phyloP scores from a whole-genome alignment of 2,329 filamentous ascomycete species.

The Phialemonium atrogriseum region DNA sequence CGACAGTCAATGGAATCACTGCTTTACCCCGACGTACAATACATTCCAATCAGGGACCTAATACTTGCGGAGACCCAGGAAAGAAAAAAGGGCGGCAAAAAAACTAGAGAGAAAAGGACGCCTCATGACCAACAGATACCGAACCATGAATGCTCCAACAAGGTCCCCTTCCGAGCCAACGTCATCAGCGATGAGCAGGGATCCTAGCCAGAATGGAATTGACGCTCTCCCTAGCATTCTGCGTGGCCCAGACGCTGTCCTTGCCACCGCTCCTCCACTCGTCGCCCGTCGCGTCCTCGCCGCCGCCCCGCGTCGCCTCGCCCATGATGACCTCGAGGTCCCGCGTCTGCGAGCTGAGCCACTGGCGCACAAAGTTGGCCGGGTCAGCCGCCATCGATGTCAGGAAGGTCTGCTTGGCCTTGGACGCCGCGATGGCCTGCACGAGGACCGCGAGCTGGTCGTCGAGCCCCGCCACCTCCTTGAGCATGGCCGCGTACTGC shows the following conservation, averaged over 20 bases:
- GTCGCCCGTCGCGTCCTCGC: constrained; percentile 46
- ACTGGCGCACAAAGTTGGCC: constrained; percentile 73
- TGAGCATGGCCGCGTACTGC: constrained; percentile 62
- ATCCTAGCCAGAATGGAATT: constrained; percentile 51
- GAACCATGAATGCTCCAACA: no score
- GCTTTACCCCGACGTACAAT: no score
- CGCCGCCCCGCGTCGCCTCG: constrained; percentile 60
- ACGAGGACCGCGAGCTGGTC: constrained; percentile 78
- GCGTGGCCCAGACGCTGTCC: constrained; percentile 47
- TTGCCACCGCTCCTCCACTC: constrained; percentile 60
- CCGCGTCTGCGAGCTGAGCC: constrained; percentile 84
- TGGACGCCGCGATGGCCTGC: constrained; percentile 74
- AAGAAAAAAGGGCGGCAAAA: no score
- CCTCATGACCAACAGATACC: no score
- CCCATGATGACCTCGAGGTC: constrained; percentile 85
- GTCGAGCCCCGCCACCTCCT: constrained; percentile 69
- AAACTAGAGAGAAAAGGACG: no score
- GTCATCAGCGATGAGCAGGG: constrained; percentile 19
- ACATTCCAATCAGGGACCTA: no score
- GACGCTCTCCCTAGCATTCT: constrained; percentile 55
- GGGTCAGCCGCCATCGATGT: constrained; percentile 72
- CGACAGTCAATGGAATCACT: no score
- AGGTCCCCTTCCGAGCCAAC: no score
- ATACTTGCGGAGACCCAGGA: no score
- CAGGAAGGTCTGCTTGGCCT: constrained; percentile 87